Evolutionary conservation across 352 stramenopile species (phyloP).

Genomic region (Phytophthora litchii): DNA sequence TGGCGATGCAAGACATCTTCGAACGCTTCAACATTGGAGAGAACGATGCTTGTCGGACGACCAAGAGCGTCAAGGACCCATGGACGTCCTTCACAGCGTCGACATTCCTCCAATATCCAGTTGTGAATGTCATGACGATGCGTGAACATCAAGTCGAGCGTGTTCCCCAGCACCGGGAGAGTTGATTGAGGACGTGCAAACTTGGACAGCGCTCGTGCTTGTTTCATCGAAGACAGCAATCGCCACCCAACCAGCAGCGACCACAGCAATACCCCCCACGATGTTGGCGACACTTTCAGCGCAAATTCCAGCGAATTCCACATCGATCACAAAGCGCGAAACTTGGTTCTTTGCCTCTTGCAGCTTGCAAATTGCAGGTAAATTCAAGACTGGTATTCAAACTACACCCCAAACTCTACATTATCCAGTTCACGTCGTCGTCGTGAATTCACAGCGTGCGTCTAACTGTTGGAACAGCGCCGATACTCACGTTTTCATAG

Average conservation of each 20-base stretch:
- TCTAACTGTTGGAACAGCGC: constrained; percentile 1
- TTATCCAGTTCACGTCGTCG: neutral
- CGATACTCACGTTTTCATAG: neutral
- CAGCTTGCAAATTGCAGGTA: no score
- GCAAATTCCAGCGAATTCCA: constrained; percentile 24
- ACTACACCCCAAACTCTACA: no score
- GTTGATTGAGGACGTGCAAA: constrained; percentile 43
- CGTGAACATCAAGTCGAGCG: constrained; percentile 51
- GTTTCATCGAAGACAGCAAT: constrained; percentile 27
- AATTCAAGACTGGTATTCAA: constrained; percentile 9
- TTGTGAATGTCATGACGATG: constrained; percentile 59
- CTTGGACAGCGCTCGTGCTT: constrained; percentile 26
- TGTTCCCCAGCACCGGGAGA: constrained; percentile 56
- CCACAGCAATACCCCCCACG: constrained; percentile 23
- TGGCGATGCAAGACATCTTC: constrained; percentile 67
- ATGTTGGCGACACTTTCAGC: constrained; percentile 2
- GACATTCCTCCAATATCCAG: constrained; percentile 61
- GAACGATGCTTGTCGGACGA: constrained; percentile 42
- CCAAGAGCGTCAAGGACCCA: constrained; percentile 53
- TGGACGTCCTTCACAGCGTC: constrained; percentile 42
- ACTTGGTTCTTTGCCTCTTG: neutral
- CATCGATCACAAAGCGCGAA: constrained; percentile 3
- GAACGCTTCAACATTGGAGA: constrained; percentile 43
- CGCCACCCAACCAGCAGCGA: constrained; percentile 38
- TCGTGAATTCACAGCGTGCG: neutral